A percentile compares a stretch with the other conserved stretches of the same genome.
These are phyloP conservation scores for Fusarium humuli DNA, from an alignment of 2,329 filamentous ascomycete species.

Conservation along the genomic window DNA sequence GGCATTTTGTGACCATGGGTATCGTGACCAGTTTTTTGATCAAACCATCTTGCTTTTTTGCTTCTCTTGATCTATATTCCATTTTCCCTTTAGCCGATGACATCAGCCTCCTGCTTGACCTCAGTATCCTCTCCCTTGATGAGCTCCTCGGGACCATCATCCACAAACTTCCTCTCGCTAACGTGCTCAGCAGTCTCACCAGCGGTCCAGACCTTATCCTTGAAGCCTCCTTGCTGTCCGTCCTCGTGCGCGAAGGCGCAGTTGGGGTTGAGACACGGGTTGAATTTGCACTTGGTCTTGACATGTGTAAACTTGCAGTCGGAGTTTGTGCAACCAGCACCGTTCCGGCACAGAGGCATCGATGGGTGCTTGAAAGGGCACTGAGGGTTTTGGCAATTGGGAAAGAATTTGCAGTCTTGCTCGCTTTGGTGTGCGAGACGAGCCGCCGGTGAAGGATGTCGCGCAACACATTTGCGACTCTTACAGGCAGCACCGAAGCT, in stretches of 20 bases:
- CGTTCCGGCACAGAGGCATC: slow-evolving; percentile 90
- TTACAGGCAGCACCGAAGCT: slow-evolving; percentile 91
- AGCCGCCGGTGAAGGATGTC: slow-evolving; percentile 91
- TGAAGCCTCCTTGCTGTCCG: slow-evolving; percentile 86
- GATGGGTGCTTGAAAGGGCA: slow-evolving; percentile 91
- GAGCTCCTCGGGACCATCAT: slow-evolving; percentile 77
- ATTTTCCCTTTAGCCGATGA: slow-evolving; percentile 49
- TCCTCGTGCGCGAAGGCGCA: slow-evolving; percentile 93
- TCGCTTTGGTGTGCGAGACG: slow-evolving; percentile 82
- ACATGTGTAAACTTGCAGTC: slow-evolving; percentile 93
- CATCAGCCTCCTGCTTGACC: slow-evolving; percentile 55
- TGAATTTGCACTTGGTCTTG: slow-evolving; percentile 87
- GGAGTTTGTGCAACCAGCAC: slow-evolving; percentile 82
- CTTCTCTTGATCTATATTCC: slow-evolving; percentile 21
- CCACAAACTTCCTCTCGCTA: slow-evolving; percentile 89
- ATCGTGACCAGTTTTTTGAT: slow-evolving; percentile 38
- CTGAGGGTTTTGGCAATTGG: slow-evolving; percentile 87
- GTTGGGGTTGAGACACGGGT: slow-evolving; percentile 87
- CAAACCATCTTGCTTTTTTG: slow-evolving; percentile 23
- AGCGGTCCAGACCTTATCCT: slow-evolving; percentile 92
- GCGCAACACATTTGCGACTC: slow-evolving; percentile 91
- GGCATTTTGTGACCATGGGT: slow-evolving; percentile 34
- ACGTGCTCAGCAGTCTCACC: slow-evolving; percentile 71
- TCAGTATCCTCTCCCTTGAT: slow-evolving; percentile 69
- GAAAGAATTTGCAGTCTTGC: slow-evolving; percentile 90